Evolutionary conservation across 2,329 filamentous ascomycete genomes (phyloP), one percentile per base, ranked within the genome.

Genomic region (Fusarium temperatum): DNA sequence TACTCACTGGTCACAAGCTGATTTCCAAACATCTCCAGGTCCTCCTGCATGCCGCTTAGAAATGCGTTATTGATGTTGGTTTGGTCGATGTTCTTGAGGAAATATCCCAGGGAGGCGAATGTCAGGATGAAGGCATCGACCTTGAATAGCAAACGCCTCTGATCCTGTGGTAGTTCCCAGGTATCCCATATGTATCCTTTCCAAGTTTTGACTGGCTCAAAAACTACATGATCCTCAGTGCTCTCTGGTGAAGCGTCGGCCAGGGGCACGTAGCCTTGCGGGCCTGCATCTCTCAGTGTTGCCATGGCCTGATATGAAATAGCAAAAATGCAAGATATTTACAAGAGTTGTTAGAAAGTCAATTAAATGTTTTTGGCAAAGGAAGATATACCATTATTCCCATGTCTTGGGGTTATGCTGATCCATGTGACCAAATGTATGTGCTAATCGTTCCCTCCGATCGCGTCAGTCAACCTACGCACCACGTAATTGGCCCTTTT

Each of bases 141-240:
- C 32, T 55, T 61, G 18, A 55, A 55, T 1, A 61, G n/a, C 8
- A 61, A 36, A 6, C 48, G 58, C 20, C 58, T 51, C 12, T 61
- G 58, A n/a, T 61, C 58, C 6, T 24, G 22, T 1, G 58, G 47
- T 4, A 61, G 48, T 0, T 61, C 58, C 58, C 36, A 61, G 4
- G 48, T 55, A 28, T 61, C 58, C 58, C 58, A 61, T 24, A 61
- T 55, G 11, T 61, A 61, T 8, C 58, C 58, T 42, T 61, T 61
- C 58, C 47, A 61, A 4, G 58, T 61, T 22, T 44, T 55, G 18
- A 55, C 28, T 35, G 58, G 30, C 14, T 61, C 47, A 20, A 55
- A 61, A 36, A 61, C 28, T 35, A 44, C n/a, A 28, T 61, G 58
- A 28, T 61, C 5, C 13, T 61, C 35, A 0, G 32, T 55, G 28